Conservation (phyloP, 2,329 filamentous ascomycete species). For the Fonsecaea pedrosoi region DNA sequence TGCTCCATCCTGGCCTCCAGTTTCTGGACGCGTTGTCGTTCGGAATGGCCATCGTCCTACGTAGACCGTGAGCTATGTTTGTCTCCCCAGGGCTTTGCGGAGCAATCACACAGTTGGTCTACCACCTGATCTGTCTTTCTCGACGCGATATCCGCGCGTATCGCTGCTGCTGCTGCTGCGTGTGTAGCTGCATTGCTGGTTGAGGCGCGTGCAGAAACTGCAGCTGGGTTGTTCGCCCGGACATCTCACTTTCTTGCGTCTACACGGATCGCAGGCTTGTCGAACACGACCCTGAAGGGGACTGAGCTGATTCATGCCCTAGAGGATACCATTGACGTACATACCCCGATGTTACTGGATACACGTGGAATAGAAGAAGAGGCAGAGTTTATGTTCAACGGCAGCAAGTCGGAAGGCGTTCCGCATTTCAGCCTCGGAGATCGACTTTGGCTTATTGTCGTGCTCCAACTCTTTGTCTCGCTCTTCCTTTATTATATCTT, state of each 20-base stretch:
- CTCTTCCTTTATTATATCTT: neutral
- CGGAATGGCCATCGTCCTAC: conserved; percentile 1
- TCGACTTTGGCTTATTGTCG: neutral
- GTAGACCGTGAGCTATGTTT: neutral
- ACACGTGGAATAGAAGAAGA: neutral
- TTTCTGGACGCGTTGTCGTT: conserved; percentile 46
- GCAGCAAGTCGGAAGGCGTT: neutral
- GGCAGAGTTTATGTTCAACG: neutral
- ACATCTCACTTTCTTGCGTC: conserved; percentile 60
- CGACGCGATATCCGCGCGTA: conserved; percentile 37
- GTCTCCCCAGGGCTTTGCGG: neutral
- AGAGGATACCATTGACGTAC: neutral
- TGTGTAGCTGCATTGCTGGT: conserved; percentile 56
- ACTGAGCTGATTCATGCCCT: conserved; percentile 30
- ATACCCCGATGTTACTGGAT: neutral
- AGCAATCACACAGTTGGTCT: conserved; percentile 1
- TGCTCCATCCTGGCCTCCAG: conserved; percentile 46
- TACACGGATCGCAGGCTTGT: conserved; percentile 53
- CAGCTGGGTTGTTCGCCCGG: conserved; percentile 59
- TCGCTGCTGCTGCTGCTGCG: conserved; percentile 24
- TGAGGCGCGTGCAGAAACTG: conserved; percentile 58
- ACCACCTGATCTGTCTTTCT: conserved; percentile 37
- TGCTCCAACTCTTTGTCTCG: neutral
- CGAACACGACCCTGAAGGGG: conserved; percentile 42
- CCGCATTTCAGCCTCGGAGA: neutral